These are phyloP conservation scores for Penicillium argentinense DNA, from an alignment of 495 filamentous ascomycete genomes.

Conservation along the genomic window DNA sequence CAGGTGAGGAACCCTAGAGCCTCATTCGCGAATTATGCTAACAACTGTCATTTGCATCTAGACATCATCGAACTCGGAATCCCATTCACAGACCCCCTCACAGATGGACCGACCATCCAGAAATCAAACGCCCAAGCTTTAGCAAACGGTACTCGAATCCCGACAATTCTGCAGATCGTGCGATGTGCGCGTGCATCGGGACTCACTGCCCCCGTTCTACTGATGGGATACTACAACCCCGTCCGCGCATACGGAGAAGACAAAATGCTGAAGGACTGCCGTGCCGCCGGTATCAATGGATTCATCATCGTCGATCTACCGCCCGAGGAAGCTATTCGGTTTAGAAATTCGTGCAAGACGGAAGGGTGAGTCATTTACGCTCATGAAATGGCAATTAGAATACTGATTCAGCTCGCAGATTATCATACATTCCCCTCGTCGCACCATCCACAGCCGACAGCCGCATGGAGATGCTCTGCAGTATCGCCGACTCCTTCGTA, in stretches of 20 bases:
- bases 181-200: conserved; percentile 70
- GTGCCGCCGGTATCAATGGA: conserved; percentile 85
- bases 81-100: conserved; percentile 95
- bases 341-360: conserved; percentile 75
- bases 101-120: conserved; percentile 89
- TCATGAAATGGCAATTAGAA: background rate
- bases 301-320: conserved; percentile 96
- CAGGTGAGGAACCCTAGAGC: conserved; percentile 51
- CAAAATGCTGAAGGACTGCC: conserved; percentile 75
- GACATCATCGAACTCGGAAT: conserved; percentile 60
- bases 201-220: conserved; percentile 73
- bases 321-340: conserved; percentile 88
- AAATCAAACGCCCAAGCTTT: conserved; percentile 83
- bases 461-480: conserved; percentile 92
- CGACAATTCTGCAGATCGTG: conserved; percentile 73
- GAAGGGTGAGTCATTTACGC: conserved; percentile 55
- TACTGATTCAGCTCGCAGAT: conserved; percentile 37
- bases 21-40: background rate
- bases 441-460: conserved; percentile 84
- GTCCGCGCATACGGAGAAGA: conserved; percentile 89
- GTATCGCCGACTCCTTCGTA: conserved; percentile 95
- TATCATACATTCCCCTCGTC: conserved; percentile 93
- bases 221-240: conserved; percentile 99
- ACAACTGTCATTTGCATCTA: conserved; percentile 10
- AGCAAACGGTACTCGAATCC: conserved; percentile 79